Evolutionary conservation across 1,284 basidiomycete genomes (phyloP).

Genomic region (Fomitopsis palustris): DNA sequence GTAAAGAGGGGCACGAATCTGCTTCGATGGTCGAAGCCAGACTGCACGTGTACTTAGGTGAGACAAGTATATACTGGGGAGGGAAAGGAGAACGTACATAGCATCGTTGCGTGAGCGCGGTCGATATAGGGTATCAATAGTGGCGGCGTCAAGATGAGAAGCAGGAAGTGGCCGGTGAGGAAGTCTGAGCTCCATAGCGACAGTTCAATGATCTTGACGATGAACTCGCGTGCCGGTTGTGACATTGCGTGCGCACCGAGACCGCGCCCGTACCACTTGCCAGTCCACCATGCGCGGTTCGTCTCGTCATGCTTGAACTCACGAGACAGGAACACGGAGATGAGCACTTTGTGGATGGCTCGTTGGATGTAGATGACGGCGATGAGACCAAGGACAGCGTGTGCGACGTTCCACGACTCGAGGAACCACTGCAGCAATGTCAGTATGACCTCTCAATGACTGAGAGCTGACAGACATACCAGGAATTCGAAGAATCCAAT

Average conservation of each 20-base stretch:
- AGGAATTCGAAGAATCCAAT: constrained; percentile 94
- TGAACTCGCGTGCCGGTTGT: constrained; percentile 84
- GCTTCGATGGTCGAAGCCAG: constrained; percentile 84
- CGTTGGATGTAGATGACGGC: constrained; percentile 87
- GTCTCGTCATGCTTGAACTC: constrained; percentile 99
- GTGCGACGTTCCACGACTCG: constrained; percentile 88
- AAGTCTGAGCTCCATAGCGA: constrained; percentile 80
- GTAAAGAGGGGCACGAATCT: constrained; percentile 93
- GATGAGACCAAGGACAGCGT: constrained; percentile 88
- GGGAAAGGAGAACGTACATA: constrained; percentile 49
- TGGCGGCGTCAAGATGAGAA: constrained; percentile 75
- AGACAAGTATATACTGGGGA: constrained; percentile 17
- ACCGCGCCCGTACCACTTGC: constrained; percentile 92
- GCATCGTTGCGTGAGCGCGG: constrained; percentile 69
- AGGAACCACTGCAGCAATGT: constrained; percentile 75
- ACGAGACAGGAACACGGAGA: constrained; percentile 87
- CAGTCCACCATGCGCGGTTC: constrained; percentile 97
- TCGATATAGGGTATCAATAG: constrained; percentile 75
- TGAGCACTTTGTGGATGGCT: constrained; percentile 88
- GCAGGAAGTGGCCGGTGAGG: constrained; percentile 59
- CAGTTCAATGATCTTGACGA: constrained; percentile 85
- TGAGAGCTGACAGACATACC: constrained; percentile 41
- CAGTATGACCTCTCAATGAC: constrained; percentile 14
- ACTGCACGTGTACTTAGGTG: constrained; percentile 45
- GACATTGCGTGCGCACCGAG: constrained; percentile 86